Percentiles rank a stretch among this genome's conserved stretches.
Evolutionary conservation across 179 eudicot species (phyloP).

Genomic region (Silene noctiflora): DNA sequence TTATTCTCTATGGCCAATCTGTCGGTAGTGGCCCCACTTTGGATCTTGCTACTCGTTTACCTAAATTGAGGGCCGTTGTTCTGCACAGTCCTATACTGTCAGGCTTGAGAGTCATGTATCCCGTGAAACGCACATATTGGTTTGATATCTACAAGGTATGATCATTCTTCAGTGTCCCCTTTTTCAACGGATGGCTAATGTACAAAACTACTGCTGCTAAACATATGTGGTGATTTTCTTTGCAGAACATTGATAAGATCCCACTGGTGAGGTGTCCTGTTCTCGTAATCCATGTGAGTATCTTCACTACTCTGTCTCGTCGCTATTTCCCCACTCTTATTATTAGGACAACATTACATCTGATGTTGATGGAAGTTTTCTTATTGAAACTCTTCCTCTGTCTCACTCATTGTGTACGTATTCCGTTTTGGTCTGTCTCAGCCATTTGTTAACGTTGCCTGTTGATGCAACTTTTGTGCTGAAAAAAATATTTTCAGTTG

Average conservation of each 20-base stretch:
- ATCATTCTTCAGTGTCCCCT: background rate
- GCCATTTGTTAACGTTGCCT: background rate
- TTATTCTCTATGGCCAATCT: slow-evolving; percentile 91
- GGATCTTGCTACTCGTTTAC: slow-evolving; percentile 88
- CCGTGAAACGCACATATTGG: slow-evolving; percentile 92
- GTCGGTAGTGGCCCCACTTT: slow-evolving; percentile 97
- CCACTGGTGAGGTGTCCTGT: slow-evolving; percentile 80
- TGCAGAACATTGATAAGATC: slow-evolving; percentile 89
- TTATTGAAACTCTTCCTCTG: background rate
- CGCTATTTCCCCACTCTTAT: background rate
- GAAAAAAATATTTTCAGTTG: background rate
- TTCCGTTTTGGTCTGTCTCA: background rate
- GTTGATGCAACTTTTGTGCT: background rate
- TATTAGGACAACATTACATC: background rate
- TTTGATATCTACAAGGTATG: slow-evolving; percentile 90
- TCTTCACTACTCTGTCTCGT: background rate
- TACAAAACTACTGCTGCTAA: background rate
- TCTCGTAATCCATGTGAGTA: slow-evolving; percentile 85
- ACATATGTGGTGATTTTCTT: slow-evolving; percentile 21
- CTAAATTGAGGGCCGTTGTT: slow-evolving; percentile 75
- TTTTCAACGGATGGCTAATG: background rate
- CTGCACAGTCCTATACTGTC: slow-evolving; percentile 90
- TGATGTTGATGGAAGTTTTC: background rate
- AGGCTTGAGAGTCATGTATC: slow-evolving; percentile 93
- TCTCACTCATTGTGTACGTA: background rate